Evolutionary conservation across 2,329 filamentous ascomycete species (phyloP).

Genomic region (Corniculantispora saksenae): DNA sequence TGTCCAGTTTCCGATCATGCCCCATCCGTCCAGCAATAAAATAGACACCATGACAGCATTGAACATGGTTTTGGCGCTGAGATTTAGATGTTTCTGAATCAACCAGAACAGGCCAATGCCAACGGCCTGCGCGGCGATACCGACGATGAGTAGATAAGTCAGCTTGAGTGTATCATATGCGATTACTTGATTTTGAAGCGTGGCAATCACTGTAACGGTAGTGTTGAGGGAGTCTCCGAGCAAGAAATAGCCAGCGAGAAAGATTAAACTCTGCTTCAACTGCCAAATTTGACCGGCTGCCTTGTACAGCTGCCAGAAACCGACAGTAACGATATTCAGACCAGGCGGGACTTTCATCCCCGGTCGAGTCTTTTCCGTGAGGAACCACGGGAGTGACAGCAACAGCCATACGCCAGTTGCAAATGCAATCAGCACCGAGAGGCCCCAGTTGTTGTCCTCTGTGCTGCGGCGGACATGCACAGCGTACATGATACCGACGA

Average conservation of each 20-base stretch:
- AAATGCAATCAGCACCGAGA: slow-evolving; percentile 66
- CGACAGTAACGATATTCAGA: slow-evolving; percentile 55
- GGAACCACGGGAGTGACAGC: slow-evolving; percentile 66
- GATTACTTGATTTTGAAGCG: slow-evolving; percentile 65
- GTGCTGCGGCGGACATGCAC: slow-evolving; percentile 59
- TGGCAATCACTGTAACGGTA: slow-evolving; percentile 67
- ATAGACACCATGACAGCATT: slow-evolving; percentile 63
- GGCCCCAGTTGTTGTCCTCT: slow-evolving; percentile 65
- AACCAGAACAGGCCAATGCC: slow-evolving; percentile 65
- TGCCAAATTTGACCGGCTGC: slow-evolving; percentile 63
- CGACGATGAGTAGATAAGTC: slow-evolving; percentile 67
- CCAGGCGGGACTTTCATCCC: slow-evolving; percentile 46
- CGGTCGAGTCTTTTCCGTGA: slow-evolving; percentile 63
- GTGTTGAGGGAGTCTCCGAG: slow-evolving; percentile 72
- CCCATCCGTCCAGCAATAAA: slow-evolving; percentile 56
- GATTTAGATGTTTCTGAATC: slow-evolving; percentile 58
- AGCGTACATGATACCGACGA: slow-evolving; percentile 64
- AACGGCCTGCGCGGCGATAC: slow-evolving; percentile 62
- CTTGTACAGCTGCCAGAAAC: slow-evolving; percentile 61
- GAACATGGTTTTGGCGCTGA: slow-evolving; percentile 70
- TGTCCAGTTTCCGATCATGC: slow-evolving; percentile 50
- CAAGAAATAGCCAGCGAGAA: slow-evolving; percentile 67
- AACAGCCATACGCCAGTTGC: slow-evolving; percentile 64
- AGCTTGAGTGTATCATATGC: slow-evolving; percentile 64
- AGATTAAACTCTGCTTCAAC: slow-evolving; percentile 65